Evolutionary conservation across 306 rosid genomes (phyloP), one percentile per base, ranked within the genome.

Genomic region (Leucaena leucocephala): DNA sequence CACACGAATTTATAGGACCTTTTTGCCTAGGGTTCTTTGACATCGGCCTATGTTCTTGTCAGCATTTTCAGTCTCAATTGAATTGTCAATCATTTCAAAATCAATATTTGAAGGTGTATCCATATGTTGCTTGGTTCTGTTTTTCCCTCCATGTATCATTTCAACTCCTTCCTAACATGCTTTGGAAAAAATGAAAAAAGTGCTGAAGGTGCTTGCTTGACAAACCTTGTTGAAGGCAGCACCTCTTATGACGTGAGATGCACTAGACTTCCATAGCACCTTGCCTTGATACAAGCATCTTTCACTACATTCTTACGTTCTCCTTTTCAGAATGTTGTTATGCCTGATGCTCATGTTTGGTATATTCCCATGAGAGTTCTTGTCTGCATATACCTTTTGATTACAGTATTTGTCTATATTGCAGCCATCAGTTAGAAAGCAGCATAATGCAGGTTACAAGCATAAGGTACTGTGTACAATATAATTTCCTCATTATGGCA

Each of bases 361-460:
- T 90, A 78, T 63, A 42, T n/a, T n/a, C 72, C 59, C 63, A 33
- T 55, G 59, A 78, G 78, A 50, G 48, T 67, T 39, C 76, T 63
- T 80, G 46, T 76, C 54, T 5, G 6, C 58, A 71, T 21, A 2
- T 52, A 38, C 40, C 17, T 13, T 8, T 81, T 34, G 63, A 72
- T 78, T 27, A 81, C 34, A 21, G 55, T 14, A 33, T 14, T 48
- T 76, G 16, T 76, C 46, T 71, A 54, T 81, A 4, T 81, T 81
- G 79, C 91, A 96, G 99, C 98, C 99, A 68, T 96, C 99, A 7
- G 98, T 96, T 8, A 90, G 99, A 85, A 96, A 93, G 84, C 99
- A 96, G 83, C 99, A 96, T 75, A 96, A 96, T 81, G 95, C 99
- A 33, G 99, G 99, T 71, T 96, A 96, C 83, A 96, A 95, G 46